These are phyloP conservation scores for Dittrichia graveolens DNA, from an alignment of 129 eudicot species.

Conservation along the genomic window DNA sequence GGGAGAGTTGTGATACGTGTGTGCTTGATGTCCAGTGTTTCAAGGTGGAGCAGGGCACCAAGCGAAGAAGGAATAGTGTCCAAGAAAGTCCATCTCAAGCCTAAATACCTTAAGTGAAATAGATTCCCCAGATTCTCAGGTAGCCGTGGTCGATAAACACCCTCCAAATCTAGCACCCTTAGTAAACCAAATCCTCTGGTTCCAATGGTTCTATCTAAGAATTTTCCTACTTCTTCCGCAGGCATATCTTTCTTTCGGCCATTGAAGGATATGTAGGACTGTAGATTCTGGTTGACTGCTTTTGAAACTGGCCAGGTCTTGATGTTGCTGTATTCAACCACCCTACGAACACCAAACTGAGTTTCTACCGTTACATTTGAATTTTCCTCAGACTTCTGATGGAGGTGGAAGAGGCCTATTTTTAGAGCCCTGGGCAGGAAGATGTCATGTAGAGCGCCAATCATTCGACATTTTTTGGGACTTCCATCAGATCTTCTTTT, in stretches of 20 bases:
- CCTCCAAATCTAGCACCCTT: conserved; percentile 40
- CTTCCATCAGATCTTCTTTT: conserved; percentile 27
- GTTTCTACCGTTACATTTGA: conserved; percentile 16
- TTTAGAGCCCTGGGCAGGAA: conserved; percentile 32
- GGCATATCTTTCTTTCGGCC: conserved; percentile 32
- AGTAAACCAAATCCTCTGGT: conserved; percentile 35
- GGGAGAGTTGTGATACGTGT: conserved; percentile 35
- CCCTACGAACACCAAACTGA: conserved; percentile 26
- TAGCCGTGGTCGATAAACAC: conserved; percentile 35
- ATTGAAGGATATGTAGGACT: conserved; percentile 39
- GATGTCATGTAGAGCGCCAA: conserved; percentile 28
- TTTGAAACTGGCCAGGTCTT: conserved; percentile 10
- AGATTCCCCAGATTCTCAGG: conserved; percentile 35
- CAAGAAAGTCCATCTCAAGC: conserved; percentile 35
- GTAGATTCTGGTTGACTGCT: conserved; percentile 27
- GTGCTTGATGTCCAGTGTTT: conserved; percentile 34
- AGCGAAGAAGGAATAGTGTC: conserved; percentile 33
- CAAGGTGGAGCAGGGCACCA: conserved; percentile 34
- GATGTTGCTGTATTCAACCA: conserved; percentile 33
- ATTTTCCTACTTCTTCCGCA: conserved; percentile 37
- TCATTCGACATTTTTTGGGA: conserved; percentile 42
- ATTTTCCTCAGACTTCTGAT: conserved; percentile 8
- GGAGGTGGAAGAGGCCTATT: conserved; percentile 40
- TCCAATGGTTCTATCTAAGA: conserved; percentile 33
- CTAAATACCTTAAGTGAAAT: conserved; percentile 32